Evolutionary conservation across 164 flowering plant genomes (phyloP), one percentile per base, ranked within the genome.

Genomic region (Vitis amurensis): DNA sequence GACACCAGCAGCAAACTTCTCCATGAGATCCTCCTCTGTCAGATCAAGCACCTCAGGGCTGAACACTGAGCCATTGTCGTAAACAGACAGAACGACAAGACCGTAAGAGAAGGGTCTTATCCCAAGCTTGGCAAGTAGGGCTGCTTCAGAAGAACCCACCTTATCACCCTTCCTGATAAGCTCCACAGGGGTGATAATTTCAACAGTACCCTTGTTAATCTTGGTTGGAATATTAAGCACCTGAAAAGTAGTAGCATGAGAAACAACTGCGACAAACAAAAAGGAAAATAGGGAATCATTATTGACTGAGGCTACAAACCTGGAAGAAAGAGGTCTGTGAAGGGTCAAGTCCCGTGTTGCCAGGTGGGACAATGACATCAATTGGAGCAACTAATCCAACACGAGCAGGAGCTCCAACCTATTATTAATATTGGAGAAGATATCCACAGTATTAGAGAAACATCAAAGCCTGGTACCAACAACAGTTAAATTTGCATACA

Each of bases 361-460:
- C 91, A 50, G 91, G 89, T 1, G 89, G 91, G 52, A 87, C 89
- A 72, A 87, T 72, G 17, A 87, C 91, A 80, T 87, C 91, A 74
- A 82, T 78, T 9, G 91, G 91, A 19, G 91, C 91, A 65, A 87
- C 76, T 55, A 87, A 63, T 51, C 91, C 91, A 56, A 87, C 91
- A 81, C 91, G 91, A 73, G 91, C 91, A 76, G 91, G 91, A n/a
- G 91, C 91, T 65, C 91, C 91, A 75, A 87, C 91, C 91, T 87
- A 64, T 59, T 37, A 37, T 37, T 37, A 2, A 37, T 6, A 37
- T 0, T 37, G 44, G 44, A 37, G 44, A 37, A 37, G 44, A 37
- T 37, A 6, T 37, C 44, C 44, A 37, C 4, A 23, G 27, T 23
- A 23, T 23, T 23, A 23, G 27, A 23, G 27, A 23, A 23, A 23